Evolutionary conservation across 225 moss, liverwort and hornwort genomes (phyloP), one percentile per base, ranked within the genome.

Genomic region (Takakia lepidozioides): DNA sequence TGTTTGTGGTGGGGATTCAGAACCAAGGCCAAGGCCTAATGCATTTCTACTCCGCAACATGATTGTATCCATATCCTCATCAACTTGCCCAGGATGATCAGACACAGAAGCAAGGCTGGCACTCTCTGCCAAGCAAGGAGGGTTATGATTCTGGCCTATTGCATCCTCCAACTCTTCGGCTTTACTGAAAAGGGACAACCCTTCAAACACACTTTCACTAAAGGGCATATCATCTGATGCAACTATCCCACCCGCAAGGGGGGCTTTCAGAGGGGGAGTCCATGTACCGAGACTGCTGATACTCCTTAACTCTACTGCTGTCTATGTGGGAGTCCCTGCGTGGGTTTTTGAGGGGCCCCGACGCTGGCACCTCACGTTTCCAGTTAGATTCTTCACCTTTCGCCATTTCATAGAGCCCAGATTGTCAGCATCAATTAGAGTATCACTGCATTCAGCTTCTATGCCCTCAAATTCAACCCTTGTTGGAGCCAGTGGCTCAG

Each of bases 221-320:
- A 87, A 64, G 20, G 25, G 28, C 7, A 51, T 73, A 3, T 69
- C 70, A 42, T 72, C 68, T 2, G 29, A 48, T 44, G 16, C 29
- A 29, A 44, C 45, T 76, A 28, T 61, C 77, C 95, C 95, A 98
- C 17, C 87, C 95, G 43, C 90, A 87, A 28, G 90, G 95, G 27
- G 90, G 90, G 36, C 95, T 98, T 1, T 65, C 30, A 0, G 68
- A 78, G 51, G 90, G 90, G 29, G 90, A 98, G 3, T 83, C 77
- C 49, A 82, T 59, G 24, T 81, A 90, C 68, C 16, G 80, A 0
- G 6, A 63, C 19, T 81, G 67, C 26, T 78, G 83, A 19, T 63
- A 75, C 48, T 87, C 84, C 49, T 87, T 95, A 23, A 43, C 67
- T 9, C 52, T 68, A 9, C 59, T 59, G 32, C 36, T 23, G 8